These are phyloP conservation scores for Citrullus mucosospermus DNA, from an alignment of 306 rosid species.

Conservation along the genomic window DNA sequence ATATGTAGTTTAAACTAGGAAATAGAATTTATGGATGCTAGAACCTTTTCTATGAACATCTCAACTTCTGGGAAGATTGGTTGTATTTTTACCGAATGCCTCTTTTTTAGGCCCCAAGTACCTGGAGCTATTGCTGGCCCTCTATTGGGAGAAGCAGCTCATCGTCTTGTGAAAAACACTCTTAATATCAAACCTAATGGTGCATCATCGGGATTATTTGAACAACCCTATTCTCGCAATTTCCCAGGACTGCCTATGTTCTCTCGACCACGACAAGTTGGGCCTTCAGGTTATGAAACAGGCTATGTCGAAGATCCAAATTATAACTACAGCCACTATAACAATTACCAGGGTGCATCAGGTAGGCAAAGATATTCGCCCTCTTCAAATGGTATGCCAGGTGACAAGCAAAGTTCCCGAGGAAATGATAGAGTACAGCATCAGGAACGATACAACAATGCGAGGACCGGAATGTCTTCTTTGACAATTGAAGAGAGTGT, in stretches of 20 bases:
- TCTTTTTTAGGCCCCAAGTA: constrained; percentile 48
- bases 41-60: neutral
- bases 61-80: neutral
- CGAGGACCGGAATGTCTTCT: constrained; percentile 14
- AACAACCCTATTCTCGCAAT: constrained; percentile 28
- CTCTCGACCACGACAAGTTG: constrained; percentile 43
- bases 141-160: constrained; percentile 91
- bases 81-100: neutral
- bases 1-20: neutral
- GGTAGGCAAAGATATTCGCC: constrained; percentile 43
- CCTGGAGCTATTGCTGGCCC: constrained; percentile 81
- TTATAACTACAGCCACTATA: constrained; percentile 29
- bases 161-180: constrained; percentile 79
- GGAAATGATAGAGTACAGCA: constrained; percentile 13
- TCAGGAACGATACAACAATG: constrained; percentile 20
- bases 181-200: constrained; percentile 45
- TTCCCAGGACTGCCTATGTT: constrained; percentile 29
- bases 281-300: constrained; percentile 60
- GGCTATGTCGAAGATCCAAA: constrained; percentile 52
- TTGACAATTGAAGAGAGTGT: constrained; percentile 17
- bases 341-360: constrained; percentile 39
- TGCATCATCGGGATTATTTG: constrained; percentile 35
- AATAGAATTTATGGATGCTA: neutral
- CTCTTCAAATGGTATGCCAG: constrained; percentile 44
- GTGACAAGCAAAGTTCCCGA: constrained; percentile 38